Conservation (phyloP, 495 filamentous ascomycete species). For the Neurospora cerealis region DNA sequence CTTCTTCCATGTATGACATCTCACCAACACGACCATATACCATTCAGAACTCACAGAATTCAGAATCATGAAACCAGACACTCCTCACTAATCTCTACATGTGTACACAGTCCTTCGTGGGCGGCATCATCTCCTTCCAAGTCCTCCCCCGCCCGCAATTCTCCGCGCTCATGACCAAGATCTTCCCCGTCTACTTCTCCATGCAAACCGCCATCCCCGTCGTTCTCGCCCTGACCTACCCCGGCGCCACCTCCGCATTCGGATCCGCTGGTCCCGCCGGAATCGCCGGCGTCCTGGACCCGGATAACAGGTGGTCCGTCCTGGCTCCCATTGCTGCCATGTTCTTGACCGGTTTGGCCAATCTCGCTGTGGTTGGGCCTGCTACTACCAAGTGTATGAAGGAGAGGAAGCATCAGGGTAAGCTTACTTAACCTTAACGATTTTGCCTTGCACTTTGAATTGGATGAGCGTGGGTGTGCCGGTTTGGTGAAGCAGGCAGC, state of each 20-base stretch:
- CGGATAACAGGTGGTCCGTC: slow-evolving; percentile 46
- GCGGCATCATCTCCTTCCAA: slow-evolving; percentile 61
- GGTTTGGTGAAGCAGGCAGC: background rate
- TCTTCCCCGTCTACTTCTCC: slow-evolving; percentile 81
- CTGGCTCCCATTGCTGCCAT: slow-evolving; percentile 56
- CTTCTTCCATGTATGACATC: slow-evolving; percentile 57
- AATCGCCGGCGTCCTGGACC: slow-evolving; percentile 45
- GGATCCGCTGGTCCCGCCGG: slow-evolving; percentile 23
- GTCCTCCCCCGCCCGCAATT: slow-evolving; percentile 73
- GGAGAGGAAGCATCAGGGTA: slow-evolving; percentile 67
- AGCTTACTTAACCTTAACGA: slow-evolving; percentile 4
- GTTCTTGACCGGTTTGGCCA: slow-evolving; percentile 52
- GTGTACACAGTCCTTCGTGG: slow-evolving; percentile 58
- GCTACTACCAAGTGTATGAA: slow-evolving; percentile 61
- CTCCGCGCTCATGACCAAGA: slow-evolving; percentile 59
- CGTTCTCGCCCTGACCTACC: slow-evolving; percentile 71
- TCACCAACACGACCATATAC: background rate
- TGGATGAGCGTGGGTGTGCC: background rate
- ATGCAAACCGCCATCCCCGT: slow-evolving; percentile 67
- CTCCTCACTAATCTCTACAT: background rate
- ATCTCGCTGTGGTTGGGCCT: slow-evolving; percentile 60
- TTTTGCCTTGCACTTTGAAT: background rate
- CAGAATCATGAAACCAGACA: background rate
- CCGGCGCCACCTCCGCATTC: slow-evolving; percentile 33
- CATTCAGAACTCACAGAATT: background rate